Conservation (phyloP, 2,329 filamentous ascomycete genomes). For the Annulohypoxylon truncatum region DNA sequence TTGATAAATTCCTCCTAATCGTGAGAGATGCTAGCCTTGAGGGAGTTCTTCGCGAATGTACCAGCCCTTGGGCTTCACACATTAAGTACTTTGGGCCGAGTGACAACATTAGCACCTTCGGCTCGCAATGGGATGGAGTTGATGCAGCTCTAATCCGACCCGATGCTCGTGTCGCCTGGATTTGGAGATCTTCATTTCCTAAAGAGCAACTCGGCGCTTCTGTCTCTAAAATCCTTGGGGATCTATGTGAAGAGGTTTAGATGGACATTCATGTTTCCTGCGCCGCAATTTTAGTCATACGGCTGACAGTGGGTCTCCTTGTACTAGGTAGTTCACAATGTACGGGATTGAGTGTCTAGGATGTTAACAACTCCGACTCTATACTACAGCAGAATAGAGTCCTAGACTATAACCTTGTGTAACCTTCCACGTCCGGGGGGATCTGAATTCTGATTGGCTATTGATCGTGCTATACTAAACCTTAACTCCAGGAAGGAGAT, state of each 20-base stretch:
- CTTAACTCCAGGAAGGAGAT: background rate
- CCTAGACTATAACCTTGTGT: background rate
- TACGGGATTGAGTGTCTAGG: background rate
- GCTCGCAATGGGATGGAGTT: conserved; percentile 1
- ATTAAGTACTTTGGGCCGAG: conserved; percentile 2
- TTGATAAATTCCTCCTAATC: background rate
- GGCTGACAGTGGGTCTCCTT: background rate
- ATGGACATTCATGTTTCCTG: no score
- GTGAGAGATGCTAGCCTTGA: background rate
- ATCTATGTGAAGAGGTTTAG: background rate
- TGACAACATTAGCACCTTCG: conserved; percentile 1
- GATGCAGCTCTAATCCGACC: background rate
- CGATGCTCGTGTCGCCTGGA: background rate
- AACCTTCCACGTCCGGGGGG: background rate
- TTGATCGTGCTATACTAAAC: background rate
- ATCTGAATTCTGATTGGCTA: background rate
- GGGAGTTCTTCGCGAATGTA: background rate
- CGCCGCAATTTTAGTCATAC: no score
- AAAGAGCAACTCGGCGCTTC: background rate
- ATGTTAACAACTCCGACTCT: background rate
- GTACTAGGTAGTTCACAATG: background rate
- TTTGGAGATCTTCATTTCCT: conserved; percentile 8
- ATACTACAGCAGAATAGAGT: background rate
- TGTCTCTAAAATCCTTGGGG: background rate
- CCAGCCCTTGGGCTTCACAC: background rate